These are phyloP conservation scores for Camelina sativa DNA, from an alignment of 345 rosid species.

Conservation along the genomic window DNA sequence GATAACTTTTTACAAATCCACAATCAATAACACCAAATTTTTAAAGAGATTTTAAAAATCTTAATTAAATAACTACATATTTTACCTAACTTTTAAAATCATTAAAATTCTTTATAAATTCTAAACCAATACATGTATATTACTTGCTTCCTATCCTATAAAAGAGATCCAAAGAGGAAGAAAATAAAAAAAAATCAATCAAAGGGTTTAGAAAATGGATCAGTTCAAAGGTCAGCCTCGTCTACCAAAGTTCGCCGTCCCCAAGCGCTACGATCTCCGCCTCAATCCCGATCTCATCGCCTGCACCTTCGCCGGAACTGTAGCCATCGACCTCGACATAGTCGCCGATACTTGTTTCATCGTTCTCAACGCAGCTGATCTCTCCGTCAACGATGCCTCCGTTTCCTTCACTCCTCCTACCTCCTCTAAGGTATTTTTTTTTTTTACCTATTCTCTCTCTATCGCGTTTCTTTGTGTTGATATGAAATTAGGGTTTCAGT, in stretches of 20 bases:
- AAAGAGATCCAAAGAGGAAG: too few relatives aligned
- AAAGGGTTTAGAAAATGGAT: conserved; percentile 53
- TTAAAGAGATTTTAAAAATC: too few relatives aligned
- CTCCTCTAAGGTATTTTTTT: conserved; percentile 59
- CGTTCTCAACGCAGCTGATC: conserved; percentile 97
- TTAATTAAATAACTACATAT: too few relatives aligned
- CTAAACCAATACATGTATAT: too few relatives aligned
- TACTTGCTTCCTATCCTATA: too few relatives aligned
- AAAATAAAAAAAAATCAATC: too few relatives aligned
- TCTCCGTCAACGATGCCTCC: conserved; percentile 54
- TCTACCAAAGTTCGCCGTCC: conserved; percentile 83
- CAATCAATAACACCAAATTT: too few relatives aligned
- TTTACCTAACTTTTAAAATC: too few relatives aligned
- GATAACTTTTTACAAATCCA: too few relatives aligned
- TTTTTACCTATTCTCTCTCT: background rate
- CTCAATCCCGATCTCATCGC: conserved; percentile 78
- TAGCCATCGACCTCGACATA: conserved; percentile 63
- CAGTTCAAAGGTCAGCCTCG: conserved; percentile 86
- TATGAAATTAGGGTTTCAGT: background rate
- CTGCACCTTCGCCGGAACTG: conserved; percentile 75
- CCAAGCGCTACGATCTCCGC: conserved; percentile 76
- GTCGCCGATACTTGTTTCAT: conserved; percentile 64
- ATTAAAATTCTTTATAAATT: too few relatives aligned
- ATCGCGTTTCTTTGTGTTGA: background rate
- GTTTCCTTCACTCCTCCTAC: conserved; percentile 54